Conservation (phyloP, 441 rosid species). For the Syzygium malaccense region DNA sequence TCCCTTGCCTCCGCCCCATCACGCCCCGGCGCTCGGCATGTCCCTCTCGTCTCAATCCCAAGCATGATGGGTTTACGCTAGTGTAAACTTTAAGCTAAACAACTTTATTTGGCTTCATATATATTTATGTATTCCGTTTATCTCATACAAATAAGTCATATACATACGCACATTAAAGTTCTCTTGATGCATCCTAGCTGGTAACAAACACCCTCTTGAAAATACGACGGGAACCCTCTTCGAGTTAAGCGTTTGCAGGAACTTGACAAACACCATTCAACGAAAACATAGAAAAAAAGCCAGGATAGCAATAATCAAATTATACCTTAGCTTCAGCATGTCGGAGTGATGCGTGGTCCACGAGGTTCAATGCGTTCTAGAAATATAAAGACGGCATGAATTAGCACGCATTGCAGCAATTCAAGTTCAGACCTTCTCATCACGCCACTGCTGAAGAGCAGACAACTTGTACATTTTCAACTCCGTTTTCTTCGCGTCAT, state of each 20-base stretch:
- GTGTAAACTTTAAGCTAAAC: not conserved
- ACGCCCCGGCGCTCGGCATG: not conserved
- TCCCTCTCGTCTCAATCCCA: not conserved
- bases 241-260: not conserved
- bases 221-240: not conserved
- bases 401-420: not conserved
- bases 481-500: not conserved
- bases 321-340: not conserved
- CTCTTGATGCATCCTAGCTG: not conserved
- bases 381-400: not conserved
- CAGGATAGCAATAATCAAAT: not conserved
- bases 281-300: not conserved
- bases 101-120: not conserved
- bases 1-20: not conserved
- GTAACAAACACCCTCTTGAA: not conserved
- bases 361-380: not conserved
- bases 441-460: not conserved
- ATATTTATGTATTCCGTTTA: not conserved
- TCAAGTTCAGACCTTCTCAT: not conserved
- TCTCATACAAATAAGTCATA: not conserved
- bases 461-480: not conserved
- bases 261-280: not conserved
- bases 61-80: not conserved
- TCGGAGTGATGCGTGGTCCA: not conserved
- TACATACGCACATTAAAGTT: not conserved